Evolutionary conservation across 2,329 filamentous ascomycete genomes (phyloP), one percentile per base, ranked within the genome.

Genomic region (Myriangium duriaei): DNA sequence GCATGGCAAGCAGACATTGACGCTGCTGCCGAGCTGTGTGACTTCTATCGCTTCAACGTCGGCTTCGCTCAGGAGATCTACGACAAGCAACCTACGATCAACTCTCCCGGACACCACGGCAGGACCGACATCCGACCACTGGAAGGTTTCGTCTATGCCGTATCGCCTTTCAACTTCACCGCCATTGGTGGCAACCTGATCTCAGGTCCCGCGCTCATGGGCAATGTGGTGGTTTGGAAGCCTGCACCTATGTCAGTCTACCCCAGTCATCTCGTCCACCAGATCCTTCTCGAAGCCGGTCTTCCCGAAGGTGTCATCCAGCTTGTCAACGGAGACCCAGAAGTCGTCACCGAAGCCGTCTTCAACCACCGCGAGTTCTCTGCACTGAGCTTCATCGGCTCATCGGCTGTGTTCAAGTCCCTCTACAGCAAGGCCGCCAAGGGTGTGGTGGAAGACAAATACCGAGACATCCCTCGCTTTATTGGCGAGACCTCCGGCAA

Each of bases 401-500:
- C 57, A 0, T 55, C 60, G 0, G 54, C 53, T 21, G 59, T 64
- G 3, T 63, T 64, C 42, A 51, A 54, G 12, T 44, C 40, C 0
- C 12, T 64, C 0, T 55, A 54, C 37, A 51, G 39, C 29, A 54
- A 52, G 37, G 54, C 56, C 11, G 61, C 56, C 10, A 33, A 53
- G 17, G 51, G 45, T 5, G 45, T 49, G 5, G 53, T 44, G 2
- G 48, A 47, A 3, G 51, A 53, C 12, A 54, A 47, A 2, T 61
- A 60, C 37, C 48, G 51, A 12, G 52, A 59, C 30, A 61, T 53
- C 49, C 67, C 67, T 1, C 55, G 65, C 2, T 54, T 70, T 18
- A 62, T 70, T 2, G 67, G 65, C 39, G 67, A 71, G 55, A 71
- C 67, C 1, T 61, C 63, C 35, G 67, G 67, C 35, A 71, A 71